Percentiles rank a stretch among this genome's conserved stretches.
Conservation (phyloP, 2,329 filamentous ascomycete species). For the Trichoderma atroviride region DNA sequence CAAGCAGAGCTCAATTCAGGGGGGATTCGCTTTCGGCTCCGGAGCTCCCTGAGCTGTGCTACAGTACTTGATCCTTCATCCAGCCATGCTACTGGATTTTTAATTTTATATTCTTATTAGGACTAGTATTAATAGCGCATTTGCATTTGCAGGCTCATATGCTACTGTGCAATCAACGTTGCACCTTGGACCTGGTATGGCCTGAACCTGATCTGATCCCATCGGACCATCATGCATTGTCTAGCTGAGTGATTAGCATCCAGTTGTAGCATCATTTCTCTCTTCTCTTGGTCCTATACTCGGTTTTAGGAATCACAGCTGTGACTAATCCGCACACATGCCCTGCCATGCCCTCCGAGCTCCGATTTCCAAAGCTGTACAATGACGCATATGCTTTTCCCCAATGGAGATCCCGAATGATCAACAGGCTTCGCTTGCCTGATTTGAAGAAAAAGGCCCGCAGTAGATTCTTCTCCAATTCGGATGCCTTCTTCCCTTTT, state of each 20-base stretch:
- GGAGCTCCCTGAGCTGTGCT: background rate
- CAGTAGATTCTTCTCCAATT: background rate
- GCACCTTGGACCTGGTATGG: background rate
- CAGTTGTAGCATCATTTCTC: background rate
- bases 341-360: background rate
- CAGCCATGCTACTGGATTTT: background rate
- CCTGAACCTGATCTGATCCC: background rate
- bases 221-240: background rate
- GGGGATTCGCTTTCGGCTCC: background rate
- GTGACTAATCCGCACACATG: background rate
- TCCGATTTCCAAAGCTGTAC: background rate
- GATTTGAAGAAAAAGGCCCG: background rate
- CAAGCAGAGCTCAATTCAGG: background rate
- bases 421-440: background rate
- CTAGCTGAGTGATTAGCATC: background rate
- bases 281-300: background rate
- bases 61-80: background rate
- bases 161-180: background rate
- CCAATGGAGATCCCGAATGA: constrained; percentile 7
- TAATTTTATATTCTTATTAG: background rate
- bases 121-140: background rate
- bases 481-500: background rate
- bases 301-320: background rate
- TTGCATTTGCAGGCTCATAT: background rate
- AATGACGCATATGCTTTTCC: background rate